phyloP scores from a whole-genome alignment of 2,329 filamentous ascomycete species.

The Calonectria hawksworthii region DNA sequence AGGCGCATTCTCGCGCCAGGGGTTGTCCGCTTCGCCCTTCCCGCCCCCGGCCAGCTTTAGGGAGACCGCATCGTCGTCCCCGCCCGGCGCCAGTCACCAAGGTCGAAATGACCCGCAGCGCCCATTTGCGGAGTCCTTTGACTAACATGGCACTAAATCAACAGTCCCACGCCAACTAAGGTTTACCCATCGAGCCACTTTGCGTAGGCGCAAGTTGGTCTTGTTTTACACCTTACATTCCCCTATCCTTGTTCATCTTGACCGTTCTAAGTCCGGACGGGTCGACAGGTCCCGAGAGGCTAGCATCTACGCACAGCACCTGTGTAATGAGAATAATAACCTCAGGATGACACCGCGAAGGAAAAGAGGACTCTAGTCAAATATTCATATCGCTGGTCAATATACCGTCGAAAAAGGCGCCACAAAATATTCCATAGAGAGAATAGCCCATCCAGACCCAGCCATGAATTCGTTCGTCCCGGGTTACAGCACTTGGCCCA shows the following conservation, averaged over 20 bases:
- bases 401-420: background rate
- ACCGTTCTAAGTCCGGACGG: background rate
- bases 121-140: conserved; percentile 14
- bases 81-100: background rate
- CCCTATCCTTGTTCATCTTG: background rate
- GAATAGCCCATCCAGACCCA: background rate
- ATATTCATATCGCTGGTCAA: background rate
- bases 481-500: background rate
- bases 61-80: conserved; percentile 5
- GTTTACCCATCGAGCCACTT: conserved; percentile 5
- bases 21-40: conserved; percentile 5
- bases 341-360: background rate
- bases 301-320: background rate
- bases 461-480: background rate
- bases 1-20: background rate
- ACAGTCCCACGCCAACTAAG: background rate
- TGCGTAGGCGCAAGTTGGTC: background rate
- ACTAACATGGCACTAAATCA: conserved; percentile 1
- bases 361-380: background rate
- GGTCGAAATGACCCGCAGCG: conserved; percentile 12
- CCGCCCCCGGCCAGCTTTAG: background rate
- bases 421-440: background rate
- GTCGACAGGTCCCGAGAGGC: background rate
- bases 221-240: background rate
- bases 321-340: background rate